Evolutionary conservation across 352 stramenopile genomes (phyloP).

Genomic region (Pythium insidiosum): DNA sequence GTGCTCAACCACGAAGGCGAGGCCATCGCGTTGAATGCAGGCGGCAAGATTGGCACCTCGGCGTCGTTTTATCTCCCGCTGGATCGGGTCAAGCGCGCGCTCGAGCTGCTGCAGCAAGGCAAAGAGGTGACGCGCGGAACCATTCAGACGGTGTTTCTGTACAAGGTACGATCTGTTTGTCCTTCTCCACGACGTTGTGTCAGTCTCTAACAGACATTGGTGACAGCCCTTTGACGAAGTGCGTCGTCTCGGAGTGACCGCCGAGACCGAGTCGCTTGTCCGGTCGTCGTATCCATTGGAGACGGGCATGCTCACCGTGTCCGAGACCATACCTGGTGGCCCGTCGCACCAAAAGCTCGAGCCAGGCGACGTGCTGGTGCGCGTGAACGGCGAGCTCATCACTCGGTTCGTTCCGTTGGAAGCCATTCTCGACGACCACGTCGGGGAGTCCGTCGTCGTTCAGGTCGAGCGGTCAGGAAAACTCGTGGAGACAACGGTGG

Average conservation of each 20-base stretch:
- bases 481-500: conserved; percentile 43
- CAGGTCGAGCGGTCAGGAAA: conserved; percentile 77
- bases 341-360: conserved; percentile 74
- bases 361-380: conserved; percentile 85
- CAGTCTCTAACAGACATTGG: neutral
- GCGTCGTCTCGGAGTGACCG: conserved; percentile 65
- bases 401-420: conserved; percentile 87
- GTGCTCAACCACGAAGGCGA: conserved; percentile 85
- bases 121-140: conserved; percentile 75
- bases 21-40: conserved; percentile 89
- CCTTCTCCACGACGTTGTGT: neutral
- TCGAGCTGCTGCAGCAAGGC: conserved; percentile 70
- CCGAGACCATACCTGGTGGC: conserved; percentile 76
- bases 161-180: conserved; percentile 36
- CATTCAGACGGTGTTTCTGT: conserved; percentile 86
- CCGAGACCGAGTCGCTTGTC: conserved; percentile 69
- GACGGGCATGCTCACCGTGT: conserved; percentile 88
- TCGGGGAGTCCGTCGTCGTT: conserved; percentile 65
- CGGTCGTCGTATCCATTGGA: conserved; percentile 72
- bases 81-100: conserved; percentile 80
- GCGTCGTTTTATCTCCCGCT: conserved; percentile 89
- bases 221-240: conserved; percentile 85
- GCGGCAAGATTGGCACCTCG: conserved; percentile 79
- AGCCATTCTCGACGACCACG: conserved; percentile 67
- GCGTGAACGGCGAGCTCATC: conserved; percentile 71